Conservation (phyloP, 345 rosid species). For the Boechera divaricarpa region DNA sequence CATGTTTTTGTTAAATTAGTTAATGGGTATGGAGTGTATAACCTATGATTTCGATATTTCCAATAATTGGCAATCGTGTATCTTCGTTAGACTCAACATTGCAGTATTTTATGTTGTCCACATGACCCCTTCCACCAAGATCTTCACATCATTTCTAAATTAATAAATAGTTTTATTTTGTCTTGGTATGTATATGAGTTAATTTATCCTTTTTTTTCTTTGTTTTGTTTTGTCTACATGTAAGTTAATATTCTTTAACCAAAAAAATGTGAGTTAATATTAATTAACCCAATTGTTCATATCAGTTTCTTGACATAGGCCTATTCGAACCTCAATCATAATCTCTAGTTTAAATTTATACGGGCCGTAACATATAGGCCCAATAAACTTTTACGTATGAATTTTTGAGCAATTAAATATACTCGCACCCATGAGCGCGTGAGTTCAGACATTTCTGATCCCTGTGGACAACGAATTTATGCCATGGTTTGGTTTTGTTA, state of each 20-base stretch:
- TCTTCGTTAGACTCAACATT: conserved; percentile 22
- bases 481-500: too few species aligned
- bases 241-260: background rate
- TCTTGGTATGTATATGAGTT: background rate
- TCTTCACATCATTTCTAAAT: background rate
- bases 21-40: conserved; percentile 16
- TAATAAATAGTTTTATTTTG: background rate
- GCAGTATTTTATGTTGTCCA: conserved; percentile 10
- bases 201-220: background rate
- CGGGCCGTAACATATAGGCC: background rate
- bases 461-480: too few species aligned
- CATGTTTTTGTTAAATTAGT: background rate
- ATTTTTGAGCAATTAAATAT: background rate
- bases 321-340: background rate
- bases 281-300: background rate
- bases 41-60: conserved; percentile 20
- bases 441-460: background rate
- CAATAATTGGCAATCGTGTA: conserved; percentile 22
- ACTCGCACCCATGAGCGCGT: background rate
- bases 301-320: background rate
- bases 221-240: background rate
- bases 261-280: background rate
- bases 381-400: background rate
- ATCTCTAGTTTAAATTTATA: background rate
- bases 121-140: conserved; percentile 11